Base-by-base conservation (phyloP, 257 asterid genomes). In the Fraxinus anomala region DNA sequence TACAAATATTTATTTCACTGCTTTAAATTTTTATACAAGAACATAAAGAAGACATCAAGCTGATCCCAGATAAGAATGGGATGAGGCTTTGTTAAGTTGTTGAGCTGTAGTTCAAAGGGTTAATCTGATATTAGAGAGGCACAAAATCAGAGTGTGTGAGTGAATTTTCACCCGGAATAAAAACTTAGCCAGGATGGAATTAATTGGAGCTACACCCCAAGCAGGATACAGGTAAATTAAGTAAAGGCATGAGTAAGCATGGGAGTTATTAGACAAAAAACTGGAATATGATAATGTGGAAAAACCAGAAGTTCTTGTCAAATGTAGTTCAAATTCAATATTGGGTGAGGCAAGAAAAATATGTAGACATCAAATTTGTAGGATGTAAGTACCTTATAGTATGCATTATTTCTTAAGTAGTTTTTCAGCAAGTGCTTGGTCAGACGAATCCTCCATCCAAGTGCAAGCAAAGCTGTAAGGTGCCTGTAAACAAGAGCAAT, bases 391-490 rank as follows among this genome's bases (percentile, higher is more conserved):
- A 96, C 99, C 97, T 96, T 93, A 82, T 96, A 96, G 80, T 92
- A 96, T 76, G 97, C 99, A 73, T 92, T 96, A 66, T 84, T 96
- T 82, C 92, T 89, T 73, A 96, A 84, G 88, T 93, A 96, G 82
- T 88, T 91, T 80, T 82, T 91, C 63, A 93, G 89, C 59, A 96
- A 83, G 88, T 96, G 97, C 85, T 89, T 90, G 80, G 99, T 93
- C 80, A 96, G 85, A 73, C 99, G 96, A 84, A 93, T 96, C 78
- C 98, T 93, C 99, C 99, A 96, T 83, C 97, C 99, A 85, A 96
- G 97, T 34, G 99, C 99, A 83, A 96, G 94, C 88, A 86, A 81
- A 54, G 91, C 72, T 30, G 97, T 96, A 86, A 96, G 91, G 87
- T 93, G 89, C 90, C 99, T 96, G 87, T 34, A 68, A 76, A 72